Evolutionary conservation across 169 alveolate species (phyloP), one percentile per base, ranked within the genome.

Genomic region (Plasmodium blacklocki): DNA sequence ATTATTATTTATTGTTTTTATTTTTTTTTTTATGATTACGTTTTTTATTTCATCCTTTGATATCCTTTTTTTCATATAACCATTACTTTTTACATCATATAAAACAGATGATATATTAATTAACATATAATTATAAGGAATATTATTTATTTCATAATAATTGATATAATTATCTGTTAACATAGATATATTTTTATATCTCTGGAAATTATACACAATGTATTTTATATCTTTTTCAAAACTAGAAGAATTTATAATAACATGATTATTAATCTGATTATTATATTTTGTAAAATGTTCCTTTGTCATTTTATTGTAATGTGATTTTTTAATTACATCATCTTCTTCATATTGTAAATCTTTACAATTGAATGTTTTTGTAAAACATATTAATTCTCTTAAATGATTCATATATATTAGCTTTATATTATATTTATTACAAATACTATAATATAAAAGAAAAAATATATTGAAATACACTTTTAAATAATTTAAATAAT

Each of bases 81-180:
- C 26, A 5, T 9, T 54, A 7, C 1, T 11, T 5, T 39, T 14
- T 26, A 15, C 3, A 18, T 52, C 45, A 12, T 18, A 43, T 7
- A 54, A 0, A 59, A 29, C 18, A 9, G 88, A 74, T 7, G 73
- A 21, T 43, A 45, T 26, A 59, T 32, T 74, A 32, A 74, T 59
- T 8, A 74, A 45, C 72, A 74, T 56, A 18, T 74, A 74, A 26
- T 59, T 63, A 59, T 74, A 74, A 11, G 88, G 73, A n/a, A 14
- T 23, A 9, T 49, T 39, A 14, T 59, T 58, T n/a, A 74, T 19
- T 18, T 7, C 7, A 45, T 14, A 7, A 43, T 74, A 74, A 21
- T 21, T 23, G 6, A 74, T 12, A 49, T 74, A 74, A 15, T 59
- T 18, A 3, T 74, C 73, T 45, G 59, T 21, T n/a, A 66, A 11